Conservation (phyloP, 1,284 basidiomycete species). For the Paramarasmius palmivorus region DNA sequence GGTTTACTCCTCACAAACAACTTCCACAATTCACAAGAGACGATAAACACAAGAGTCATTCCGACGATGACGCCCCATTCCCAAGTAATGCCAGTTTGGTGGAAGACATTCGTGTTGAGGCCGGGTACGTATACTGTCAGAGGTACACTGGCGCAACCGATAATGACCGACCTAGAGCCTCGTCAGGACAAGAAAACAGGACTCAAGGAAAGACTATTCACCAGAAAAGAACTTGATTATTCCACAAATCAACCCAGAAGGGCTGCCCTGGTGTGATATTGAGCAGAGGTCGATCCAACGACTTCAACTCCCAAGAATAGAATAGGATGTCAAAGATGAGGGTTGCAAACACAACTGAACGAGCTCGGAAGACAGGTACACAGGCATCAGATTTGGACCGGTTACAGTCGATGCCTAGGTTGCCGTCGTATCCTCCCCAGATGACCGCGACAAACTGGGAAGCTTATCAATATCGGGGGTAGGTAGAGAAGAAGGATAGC, state of each 20-base stretch:
- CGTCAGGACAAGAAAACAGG: not conserved
- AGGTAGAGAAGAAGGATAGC: not conserved
- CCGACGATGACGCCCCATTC: constrained; percentile 44
- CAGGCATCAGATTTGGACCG: constrained; percentile 35
- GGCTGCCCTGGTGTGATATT: constrained; percentile 34
- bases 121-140: constrained; percentile 49
- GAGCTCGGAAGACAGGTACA: constrained; percentile 50
- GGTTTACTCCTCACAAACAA: constrained; percentile 11
- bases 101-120: constrained; percentile 42
- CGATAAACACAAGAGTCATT: constrained; percentile 35
- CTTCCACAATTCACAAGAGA: constrained; percentile 39
- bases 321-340: constrained; percentile 50
- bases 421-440: constrained; percentile 49
- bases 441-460: constrained; percentile 33
- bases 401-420: constrained; percentile 53
- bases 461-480: no score
- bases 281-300: constrained; percentile 38
- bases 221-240: constrained; percentile 58
- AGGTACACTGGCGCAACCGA: constrained; percentile 16
- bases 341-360: constrained; percentile 53
- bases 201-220: constrained; percentile 24
- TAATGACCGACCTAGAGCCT: not conserved
- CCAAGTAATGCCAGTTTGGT: constrained; percentile 43
- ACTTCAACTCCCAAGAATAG: constrained; percentile 43
- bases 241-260: constrained; percentile 49